Evolutionary conservation across 2,329 filamentous ascomycete species (phyloP).

Genomic region (Beauveria brongniartii): DNA sequence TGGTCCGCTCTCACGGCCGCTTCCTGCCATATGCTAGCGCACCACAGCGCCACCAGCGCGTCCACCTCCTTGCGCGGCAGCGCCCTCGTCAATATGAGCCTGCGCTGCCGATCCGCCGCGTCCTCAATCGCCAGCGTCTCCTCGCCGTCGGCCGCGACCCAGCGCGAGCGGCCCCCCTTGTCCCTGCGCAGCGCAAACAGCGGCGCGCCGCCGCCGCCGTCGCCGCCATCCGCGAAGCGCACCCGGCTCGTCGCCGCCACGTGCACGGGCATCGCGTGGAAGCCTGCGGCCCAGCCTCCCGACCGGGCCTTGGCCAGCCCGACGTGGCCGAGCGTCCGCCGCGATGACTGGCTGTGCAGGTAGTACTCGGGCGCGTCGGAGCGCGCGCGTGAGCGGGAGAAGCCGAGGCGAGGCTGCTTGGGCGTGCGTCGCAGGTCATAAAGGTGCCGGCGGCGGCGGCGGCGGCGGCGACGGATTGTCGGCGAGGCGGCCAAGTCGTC

Average conservation of each 20-base stretch:
- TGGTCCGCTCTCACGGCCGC: neutral
- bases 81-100: neutral
- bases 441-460: neutral
- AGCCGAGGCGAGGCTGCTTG: conserved; percentile 1
- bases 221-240: neutral
- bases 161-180: neutral
- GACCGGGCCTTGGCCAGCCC: neutral
- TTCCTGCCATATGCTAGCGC: neutral
- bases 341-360: conserved; percentile 2
- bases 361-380: conserved; percentile 3
- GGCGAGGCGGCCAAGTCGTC: neutral
- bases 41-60: conserved; percentile 7
- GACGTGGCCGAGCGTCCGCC: conserved; percentile 2
- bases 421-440: neutral
- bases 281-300: neutral
- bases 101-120: neutral
- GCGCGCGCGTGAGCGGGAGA: neutral
- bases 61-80: neutral
- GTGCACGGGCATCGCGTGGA: neutral
- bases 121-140: neutral
- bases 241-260: neutral
- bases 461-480: neutral
- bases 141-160: neutral
- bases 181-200: neutral
- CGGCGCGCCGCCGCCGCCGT: too few relatives aligned